These are phyloP conservation scores for Scenedesmus sp. DNA, from an alignment of 163 green algal genomes.

Conservation along the genomic window DNA sequence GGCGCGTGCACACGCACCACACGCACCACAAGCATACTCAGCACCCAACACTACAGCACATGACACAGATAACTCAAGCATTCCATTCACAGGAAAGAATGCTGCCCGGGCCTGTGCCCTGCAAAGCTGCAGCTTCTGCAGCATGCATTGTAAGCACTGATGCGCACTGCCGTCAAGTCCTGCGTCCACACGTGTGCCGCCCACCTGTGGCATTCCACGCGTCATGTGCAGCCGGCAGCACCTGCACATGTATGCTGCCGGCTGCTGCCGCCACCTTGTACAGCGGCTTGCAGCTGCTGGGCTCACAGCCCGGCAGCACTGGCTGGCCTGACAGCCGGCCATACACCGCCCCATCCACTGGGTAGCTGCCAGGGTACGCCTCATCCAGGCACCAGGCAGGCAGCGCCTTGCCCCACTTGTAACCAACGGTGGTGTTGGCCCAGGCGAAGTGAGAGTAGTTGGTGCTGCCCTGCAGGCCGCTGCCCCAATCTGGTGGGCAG, in stretches of 20 bases:
- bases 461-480: slow-evolving; percentile 51
- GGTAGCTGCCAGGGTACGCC: slow-evolving; percentile 20
- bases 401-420: slow-evolving; percentile 62
- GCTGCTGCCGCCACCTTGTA: slow-evolving; percentile 41
- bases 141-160: too few species aligned
- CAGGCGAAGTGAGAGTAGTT: slow-evolving; percentile 58
- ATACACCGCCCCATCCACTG: slow-evolving; percentile 13
- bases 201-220: slow-evolving; percentile 46
- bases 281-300: slow-evolving; percentile 47
- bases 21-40: not conserved
- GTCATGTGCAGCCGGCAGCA: slow-evolving; percentile 57
- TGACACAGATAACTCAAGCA: too few species aligned
- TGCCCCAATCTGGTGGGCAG: slow-evolving; percentile 57
- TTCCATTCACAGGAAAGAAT: too few species aligned
- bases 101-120: too few species aligned
- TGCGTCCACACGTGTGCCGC: not conserved
- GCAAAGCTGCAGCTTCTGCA: too few species aligned
- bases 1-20: not conserved
- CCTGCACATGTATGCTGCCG: slow-evolving; percentile 56
- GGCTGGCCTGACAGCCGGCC: slow-evolving; percentile 39
- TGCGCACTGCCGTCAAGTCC: not conserved
- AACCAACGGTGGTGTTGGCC: slow-evolving; percentile 31
- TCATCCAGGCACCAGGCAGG: slow-evolving; percentile 63
- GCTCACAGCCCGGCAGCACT: slow-evolving; percentile 58
- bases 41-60: not conserved